Evolutionary conservation across 2,329 filamentous ascomycete genomes (phyloP).

Genomic region (Phialophora macrospora): DNA sequence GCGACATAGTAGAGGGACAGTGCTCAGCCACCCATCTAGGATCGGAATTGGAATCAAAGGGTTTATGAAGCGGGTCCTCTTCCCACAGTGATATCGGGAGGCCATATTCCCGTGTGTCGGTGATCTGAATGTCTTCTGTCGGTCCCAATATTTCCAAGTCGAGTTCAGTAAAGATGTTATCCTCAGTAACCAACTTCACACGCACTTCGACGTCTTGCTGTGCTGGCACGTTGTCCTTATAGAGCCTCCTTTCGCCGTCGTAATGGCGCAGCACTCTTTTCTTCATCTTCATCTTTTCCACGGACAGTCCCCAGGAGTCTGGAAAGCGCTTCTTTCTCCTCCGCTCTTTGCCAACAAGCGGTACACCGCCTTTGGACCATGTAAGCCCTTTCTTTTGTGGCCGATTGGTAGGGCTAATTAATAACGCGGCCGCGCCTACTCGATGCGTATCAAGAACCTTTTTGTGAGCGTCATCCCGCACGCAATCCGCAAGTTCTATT

Average conservation of each 20-base stretch:
- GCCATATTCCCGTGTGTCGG: background rate
- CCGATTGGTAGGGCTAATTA: background rate
- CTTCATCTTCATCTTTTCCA: constrained; percentile 96
- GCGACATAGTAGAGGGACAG: background rate
- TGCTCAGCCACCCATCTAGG: too few relatives aligned
- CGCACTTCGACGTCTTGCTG: background rate
- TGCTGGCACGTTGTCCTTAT: constrained; percentile 83
- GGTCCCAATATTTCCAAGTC: background rate
- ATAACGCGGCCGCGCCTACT: background rate
- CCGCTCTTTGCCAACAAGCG: background rate
- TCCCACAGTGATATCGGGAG: background rate
- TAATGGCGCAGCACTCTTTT: constrained; percentile 94
- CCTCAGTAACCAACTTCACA: background rate
- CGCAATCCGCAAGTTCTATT: background rate
- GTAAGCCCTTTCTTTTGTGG: background rate
- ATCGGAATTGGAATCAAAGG: too few relatives aligned
- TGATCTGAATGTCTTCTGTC: background rate
- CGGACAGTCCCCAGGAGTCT: constrained; percentile 87
- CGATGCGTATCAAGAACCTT: background rate
- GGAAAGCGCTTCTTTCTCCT: constrained; percentile 89
- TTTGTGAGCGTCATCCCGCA: background rate
- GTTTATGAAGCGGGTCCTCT: background rate
- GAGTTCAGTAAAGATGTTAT: background rate
- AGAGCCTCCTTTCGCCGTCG: constrained; percentile 81
- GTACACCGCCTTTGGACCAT: background rate